phyloP scores from a whole-genome alignment of 192 early-diverging fungal species.

The Umbelopsis ramanniana region DNA sequence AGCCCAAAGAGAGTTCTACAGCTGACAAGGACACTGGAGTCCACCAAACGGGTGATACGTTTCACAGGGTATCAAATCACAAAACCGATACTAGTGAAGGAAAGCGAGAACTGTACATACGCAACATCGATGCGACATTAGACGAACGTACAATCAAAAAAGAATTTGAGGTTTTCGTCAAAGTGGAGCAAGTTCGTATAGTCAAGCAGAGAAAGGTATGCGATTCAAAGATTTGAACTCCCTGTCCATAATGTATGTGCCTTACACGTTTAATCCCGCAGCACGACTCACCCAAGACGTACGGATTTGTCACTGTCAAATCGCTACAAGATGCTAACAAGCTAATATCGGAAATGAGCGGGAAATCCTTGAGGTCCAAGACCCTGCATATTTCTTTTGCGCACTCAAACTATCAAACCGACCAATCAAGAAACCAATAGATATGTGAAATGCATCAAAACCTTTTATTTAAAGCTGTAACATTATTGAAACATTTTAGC shows the following conservation, averaged over 20 bases:
- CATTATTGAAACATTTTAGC: not conserved
- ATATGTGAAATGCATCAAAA: not conserved
- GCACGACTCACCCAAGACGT: not conserved
- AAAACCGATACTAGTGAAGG: not conserved
- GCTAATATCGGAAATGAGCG: not conserved
- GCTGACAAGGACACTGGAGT: not conserved
- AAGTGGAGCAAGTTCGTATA: not conserved
- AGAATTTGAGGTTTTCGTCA: not conserved
- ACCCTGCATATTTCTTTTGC: slow-evolving; percentile 14
- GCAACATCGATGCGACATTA: slow-evolving; percentile 8
- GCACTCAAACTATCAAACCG: not conserved
- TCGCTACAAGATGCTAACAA: not conserved
- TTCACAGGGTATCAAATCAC: not conserved
- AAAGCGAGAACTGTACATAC: slow-evolving; percentile 6
- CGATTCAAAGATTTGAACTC: not conserved
- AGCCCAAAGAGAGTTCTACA: not conserved
- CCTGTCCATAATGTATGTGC: no score
- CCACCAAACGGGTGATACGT: not conserved
- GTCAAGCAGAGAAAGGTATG: slow-evolving; percentile 9
- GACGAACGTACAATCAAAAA: not conserved
- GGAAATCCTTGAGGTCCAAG: not conserved
- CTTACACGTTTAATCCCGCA: not conserved
- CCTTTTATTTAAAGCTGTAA: not conserved
- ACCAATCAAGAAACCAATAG: not conserved
- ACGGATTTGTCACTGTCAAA: not conserved